Evolutionary conservation across 331 rosid species (phyloP).

Genomic region (Malus hybrid): DNA sequence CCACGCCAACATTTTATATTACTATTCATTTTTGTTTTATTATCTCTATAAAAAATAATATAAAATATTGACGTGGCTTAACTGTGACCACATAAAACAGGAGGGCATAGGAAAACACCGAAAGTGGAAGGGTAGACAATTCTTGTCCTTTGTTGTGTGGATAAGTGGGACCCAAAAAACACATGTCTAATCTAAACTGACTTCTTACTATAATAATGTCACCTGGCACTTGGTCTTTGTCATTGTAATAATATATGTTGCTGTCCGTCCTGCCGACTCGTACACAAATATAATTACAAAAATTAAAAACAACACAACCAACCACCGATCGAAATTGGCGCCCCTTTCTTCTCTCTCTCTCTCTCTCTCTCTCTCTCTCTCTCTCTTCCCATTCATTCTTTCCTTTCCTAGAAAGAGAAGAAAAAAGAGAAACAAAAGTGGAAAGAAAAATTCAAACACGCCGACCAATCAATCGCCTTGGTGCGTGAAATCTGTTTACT

Average conservation of each 20-base stretch:
- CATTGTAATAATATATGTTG: background rate
- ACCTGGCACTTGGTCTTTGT: background rate
- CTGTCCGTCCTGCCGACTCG: background rate
- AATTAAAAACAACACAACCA: background rate
- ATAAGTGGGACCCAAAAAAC: background rate
- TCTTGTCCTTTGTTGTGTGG: background rate
- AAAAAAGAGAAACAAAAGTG: background rate
- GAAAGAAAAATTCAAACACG: background rate
- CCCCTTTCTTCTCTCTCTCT: slow-evolving; percentile 15
- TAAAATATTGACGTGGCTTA: too few species aligned
- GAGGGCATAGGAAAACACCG: too few species aligned
- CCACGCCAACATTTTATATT: too few species aligned
- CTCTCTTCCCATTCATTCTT: background rate
- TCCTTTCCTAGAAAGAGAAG: background rate
- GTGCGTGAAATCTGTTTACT: background rate
- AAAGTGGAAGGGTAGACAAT: too few species aligned
- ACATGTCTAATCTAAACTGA: background rate
- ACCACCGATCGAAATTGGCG: slow-evolving; percentile 46
- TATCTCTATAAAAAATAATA: too few species aligned
- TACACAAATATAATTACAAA: background rate
- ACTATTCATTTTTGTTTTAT: too few species aligned
- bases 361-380: background rate
- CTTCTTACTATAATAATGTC: background rate
- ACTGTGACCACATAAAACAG: too few species aligned
- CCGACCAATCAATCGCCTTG: background rate